These are phyloP conservation scores for Carpinus viminea DNA, from an alignment of 306 rosid species.

Conservation along the genomic window DNA sequence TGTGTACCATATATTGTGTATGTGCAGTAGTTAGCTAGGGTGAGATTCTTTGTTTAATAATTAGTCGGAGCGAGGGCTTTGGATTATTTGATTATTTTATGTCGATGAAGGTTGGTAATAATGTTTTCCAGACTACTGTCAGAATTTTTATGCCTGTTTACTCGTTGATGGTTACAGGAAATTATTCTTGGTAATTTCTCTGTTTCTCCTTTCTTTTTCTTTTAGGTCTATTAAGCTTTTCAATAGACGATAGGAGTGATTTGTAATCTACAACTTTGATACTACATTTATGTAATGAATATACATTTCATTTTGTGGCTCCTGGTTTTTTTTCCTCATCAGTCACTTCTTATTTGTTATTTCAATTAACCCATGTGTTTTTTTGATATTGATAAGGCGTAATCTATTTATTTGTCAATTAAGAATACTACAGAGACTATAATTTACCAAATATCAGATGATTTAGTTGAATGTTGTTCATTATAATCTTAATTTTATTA, in stretches of 20 bases:
- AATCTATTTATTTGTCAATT: too few species aligned
- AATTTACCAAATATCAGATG: not conserved
- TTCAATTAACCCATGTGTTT: too few species aligned
- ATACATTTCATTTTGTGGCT: slow-evolving; percentile 20
- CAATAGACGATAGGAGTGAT: slow-evolving; percentile 42
- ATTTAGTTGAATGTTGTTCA: not conserved
- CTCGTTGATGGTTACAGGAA: slow-evolving; percentile 40
- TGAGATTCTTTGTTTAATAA: slow-evolving; percentile 85
- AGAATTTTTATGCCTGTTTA: slow-evolving; percentile 44
- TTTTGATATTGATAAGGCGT: too few species aligned
- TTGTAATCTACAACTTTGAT: slow-evolving; percentile 59
- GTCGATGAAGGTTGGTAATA: slow-evolving; percentile 54
- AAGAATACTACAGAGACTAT: not conserved
- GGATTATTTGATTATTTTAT: slow-evolving; percentile 59
- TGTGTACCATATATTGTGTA: slow-evolving; percentile 78
- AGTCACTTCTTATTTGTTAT: too few species aligned
- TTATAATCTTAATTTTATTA: not conserved
- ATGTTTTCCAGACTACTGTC: slow-evolving; percentile 45
- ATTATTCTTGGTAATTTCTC: slow-evolving; percentile 22
- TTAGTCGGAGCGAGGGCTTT: slow-evolving; percentile 57
- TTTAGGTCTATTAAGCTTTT: slow-evolving; percentile 13
- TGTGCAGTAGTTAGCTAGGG: slow-evolving; percentile 75
- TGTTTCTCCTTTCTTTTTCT: slow-evolving; percentile 2
- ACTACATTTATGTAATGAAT: slow-evolving; percentile 44
- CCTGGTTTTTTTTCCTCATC: too few species aligned